Evolutionary conservation across 495 filamentous ascomycete species (phyloP), one percentile per base, ranked within the genome.

Genomic region (Trichoderma reesei): DNA sequence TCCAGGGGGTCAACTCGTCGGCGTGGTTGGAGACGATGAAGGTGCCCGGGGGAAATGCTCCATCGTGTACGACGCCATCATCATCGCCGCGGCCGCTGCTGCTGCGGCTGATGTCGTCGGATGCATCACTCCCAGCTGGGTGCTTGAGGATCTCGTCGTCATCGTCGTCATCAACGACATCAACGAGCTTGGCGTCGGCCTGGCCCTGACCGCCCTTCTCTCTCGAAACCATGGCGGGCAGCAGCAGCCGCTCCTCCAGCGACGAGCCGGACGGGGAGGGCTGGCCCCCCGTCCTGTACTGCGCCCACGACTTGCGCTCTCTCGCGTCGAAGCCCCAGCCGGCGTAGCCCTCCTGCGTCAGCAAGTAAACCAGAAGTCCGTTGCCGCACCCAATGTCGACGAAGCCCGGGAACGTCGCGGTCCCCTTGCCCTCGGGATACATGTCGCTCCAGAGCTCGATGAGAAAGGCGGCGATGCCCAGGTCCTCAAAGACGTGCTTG

Each of bases 1-100:
- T 97, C 94, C 94, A 98, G 5, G 90, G 82, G 1, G 95, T 98
- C 11, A 98, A 79, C 74, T 98, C 91, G 72, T 98, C 94, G 26
- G 94, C 91, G 71, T 98, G 94, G 70, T 98, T 98, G 51, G 91
- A 93, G 65, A 98, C 91, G 63, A 98, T 89, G 69, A 98, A 98
- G 0, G 91, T 96, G 37, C 86, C 85, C 37, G 74, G 70, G 0
- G 83, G 82, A 71, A 96, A 96, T 42, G 79, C 69, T 54, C 92
- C 94, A 39, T 88, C 78, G 67, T 93, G 88, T 42, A 83, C 79
- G 44, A 70, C 71, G 31, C 72, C 71, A n/a, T n/a, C n/a, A n/a
- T n/a, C n/a, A n/a, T n/a, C n/a, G n/a, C n/a, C n/a, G n/a, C n/a
- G n/a, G n/a, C n/a, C n/a, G n/a, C n/a, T n/a, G n/a, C n/a, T n/a